Evolutionary conservation across 768 basidiomycete species (phyloP).

Genomic region (Coprinopsis cinerea): DNA sequence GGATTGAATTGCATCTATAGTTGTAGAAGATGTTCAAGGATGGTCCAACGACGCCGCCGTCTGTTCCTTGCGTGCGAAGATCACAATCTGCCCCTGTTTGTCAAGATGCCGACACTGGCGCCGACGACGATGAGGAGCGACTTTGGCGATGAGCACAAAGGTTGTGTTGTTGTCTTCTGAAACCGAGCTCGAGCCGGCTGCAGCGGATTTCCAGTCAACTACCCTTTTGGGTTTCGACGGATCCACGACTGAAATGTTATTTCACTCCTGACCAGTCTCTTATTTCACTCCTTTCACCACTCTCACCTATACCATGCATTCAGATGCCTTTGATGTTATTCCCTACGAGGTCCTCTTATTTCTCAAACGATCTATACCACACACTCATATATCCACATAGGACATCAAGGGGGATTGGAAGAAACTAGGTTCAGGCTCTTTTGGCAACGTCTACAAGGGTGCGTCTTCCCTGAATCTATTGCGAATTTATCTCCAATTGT

Average conservation of each 20-base stretch:
- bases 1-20: too few relatives aligned
- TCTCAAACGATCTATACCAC: conserved; percentile 7
- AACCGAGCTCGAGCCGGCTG: neutral
- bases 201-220: conserved; percentile 1
- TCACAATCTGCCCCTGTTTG: neutral
- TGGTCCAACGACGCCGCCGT: too few relatives aligned
- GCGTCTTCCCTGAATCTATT: neutral
- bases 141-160: neutral
- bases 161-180: neutral
- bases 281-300: neutral
- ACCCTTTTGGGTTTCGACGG: conserved; percentile 6
- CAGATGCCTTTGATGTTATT: conserved; percentile 83
- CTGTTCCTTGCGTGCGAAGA: too few relatives aligned
- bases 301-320: conserved; percentile 25
- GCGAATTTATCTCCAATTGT: conserved; percentile 3
- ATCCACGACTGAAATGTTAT: neutral
- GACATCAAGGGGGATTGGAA: conserved; percentile 87
- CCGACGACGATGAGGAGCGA: neutral
- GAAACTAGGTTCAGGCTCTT: conserved; percentile 87
- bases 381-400: conserved; percentile 29
- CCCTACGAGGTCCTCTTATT: conserved; percentile 63
- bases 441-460: conserved; percentile 91
- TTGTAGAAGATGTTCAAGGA: too few relatives aligned
- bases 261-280: neutral
- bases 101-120: neutral